Conservation (phyloP, 2,329 filamentous ascomycete species). For the Truncatella angustata region DNA sequence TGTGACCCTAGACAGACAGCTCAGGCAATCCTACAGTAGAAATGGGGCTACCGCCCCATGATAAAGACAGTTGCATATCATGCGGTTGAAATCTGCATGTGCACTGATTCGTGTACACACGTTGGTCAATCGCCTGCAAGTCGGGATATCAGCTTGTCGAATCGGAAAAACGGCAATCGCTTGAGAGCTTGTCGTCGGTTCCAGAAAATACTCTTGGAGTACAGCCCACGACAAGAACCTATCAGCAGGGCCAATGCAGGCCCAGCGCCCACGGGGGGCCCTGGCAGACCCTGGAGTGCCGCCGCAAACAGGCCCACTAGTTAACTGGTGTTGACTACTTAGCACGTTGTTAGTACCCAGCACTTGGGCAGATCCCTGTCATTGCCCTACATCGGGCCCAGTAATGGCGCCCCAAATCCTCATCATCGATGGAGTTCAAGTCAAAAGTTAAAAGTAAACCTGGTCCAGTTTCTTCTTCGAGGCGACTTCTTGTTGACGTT, state of each 20-base stretch:
- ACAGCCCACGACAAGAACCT: background rate
- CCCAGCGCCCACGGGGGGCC: constrained; percentile 3
- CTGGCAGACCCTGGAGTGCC: constrained; percentile 1
- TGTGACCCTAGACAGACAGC: no score
- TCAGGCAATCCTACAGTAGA: no score
- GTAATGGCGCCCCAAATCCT: constrained; percentile 4
- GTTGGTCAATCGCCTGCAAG: background rate
- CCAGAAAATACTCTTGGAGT: background rate
- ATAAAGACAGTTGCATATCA: no score
- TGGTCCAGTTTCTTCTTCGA: background rate
- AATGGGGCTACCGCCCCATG: no score
- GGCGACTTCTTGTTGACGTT: background rate
- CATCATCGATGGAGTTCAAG: constrained; percentile 1
- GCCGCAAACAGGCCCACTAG: background rate
- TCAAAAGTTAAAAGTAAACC: constrained; percentile 3
- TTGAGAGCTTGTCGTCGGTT: background rate
- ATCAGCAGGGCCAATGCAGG: constrained; percentile 1
- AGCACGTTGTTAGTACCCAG: background rate
- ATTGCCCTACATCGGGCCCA: constrained; percentile 5
- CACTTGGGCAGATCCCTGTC: constrained; percentile 2
- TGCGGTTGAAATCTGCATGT: background rate
- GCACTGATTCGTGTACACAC: background rate
- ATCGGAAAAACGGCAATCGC: constrained; percentile 12
- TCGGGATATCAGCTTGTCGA: background rate
- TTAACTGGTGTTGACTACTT: no score